Base-by-base conservation (phyloP, 2,329 filamentous ascomycete genomes). In the Tolypocladium cylindrosporum region DNA sequence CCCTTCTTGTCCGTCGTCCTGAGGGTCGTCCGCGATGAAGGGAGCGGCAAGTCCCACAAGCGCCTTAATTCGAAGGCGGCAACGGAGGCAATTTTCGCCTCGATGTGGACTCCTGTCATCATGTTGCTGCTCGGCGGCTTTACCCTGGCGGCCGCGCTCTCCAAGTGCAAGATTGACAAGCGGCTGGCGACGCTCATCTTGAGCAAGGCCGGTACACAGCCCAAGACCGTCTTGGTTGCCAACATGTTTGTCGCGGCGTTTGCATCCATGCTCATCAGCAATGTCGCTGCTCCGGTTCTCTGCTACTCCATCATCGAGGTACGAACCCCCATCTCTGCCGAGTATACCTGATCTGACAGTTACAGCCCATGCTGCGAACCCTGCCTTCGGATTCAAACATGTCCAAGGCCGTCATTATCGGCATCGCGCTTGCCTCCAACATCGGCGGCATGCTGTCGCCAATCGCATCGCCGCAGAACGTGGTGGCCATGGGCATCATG, bases 61-160 rank as follows among this genome's bases (percentile, higher is more conserved):
- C 84, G 93, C 27, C 79, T 99, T 8, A 81, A 82, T n/a, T 84
- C 91, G 3, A 92, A 92, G 70, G 81, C 85, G 50, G 92, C 94
- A 0, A 90, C 93, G 0, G 79, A 83, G 36, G 93, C 89, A 67
- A 88, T 97, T 59, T 97, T 99, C 67, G 81, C 91, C 5, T 88
- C 94, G 34, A 99, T 99, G 94, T 99, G 94, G 94, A 97, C 93
- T 4, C 93, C 94, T 0, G 94, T 99, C 57, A 99, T 99, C 65
- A 97, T 99, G 94, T 84, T 99, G 19, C 79, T 99, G 27, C 85
- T 99, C 0, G 94, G 94, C 64, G 94, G 94, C 39, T 99, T 99
- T 69, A 96, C 94, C 2, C 87, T 99, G 57, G 94, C 94, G 11
- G 94, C 94, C 0, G 95, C 94, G 0, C 75, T 99, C 57, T 96